Evolutionary conservation across 345 rosid species (phyloP).

Genomic region (Populus tremula): DNA sequence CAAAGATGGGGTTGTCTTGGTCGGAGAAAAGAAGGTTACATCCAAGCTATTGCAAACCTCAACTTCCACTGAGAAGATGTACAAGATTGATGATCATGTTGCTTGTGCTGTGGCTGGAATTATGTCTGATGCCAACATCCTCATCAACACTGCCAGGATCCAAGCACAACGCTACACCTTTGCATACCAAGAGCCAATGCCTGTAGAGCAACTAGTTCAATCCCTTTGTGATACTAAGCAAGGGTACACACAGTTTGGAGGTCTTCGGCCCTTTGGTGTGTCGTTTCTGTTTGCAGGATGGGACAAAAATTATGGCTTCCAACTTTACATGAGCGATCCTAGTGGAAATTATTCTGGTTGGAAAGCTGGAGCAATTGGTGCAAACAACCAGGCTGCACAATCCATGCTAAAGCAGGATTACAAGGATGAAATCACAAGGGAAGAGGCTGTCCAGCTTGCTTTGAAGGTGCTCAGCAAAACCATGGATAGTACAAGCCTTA

Average conservation of each 20-base stretch:
- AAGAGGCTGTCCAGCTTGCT: constrained; percentile 85
- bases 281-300: constrained; percentile 92
- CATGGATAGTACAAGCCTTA: constrained; percentile 96
- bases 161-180: constrained; percentile 90
- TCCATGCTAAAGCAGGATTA: constrained; percentile 95
- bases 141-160: constrained; percentile 88
- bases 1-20: constrained; percentile 84
- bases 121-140: constrained; percentile 97
- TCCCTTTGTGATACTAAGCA: constrained; percentile 95
- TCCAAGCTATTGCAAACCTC: constrained; percentile 93
- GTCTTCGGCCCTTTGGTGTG: constrained; percentile 94
- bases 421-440: constrained; percentile 82
- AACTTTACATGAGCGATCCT: constrained; percentile 93
- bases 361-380: constrained; percentile 97
- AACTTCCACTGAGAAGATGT: constrained; percentile 89
- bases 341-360: constrained; percentile 94
- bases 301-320: constrained; percentile 92
- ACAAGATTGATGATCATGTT: constrained; percentile 94
- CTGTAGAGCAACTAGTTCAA: constrained; percentile 93
- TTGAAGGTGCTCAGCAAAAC: constrained; percentile 93
- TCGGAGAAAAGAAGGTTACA: constrained; percentile 97
- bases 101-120: constrained; percentile 98
- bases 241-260: constrained; percentile 96
- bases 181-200: constrained; percentile 95
- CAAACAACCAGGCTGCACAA: constrained; percentile 97